phyloP scores from a whole-genome alignment of 345 rosid species.

The Theobroma cacao region DNA sequence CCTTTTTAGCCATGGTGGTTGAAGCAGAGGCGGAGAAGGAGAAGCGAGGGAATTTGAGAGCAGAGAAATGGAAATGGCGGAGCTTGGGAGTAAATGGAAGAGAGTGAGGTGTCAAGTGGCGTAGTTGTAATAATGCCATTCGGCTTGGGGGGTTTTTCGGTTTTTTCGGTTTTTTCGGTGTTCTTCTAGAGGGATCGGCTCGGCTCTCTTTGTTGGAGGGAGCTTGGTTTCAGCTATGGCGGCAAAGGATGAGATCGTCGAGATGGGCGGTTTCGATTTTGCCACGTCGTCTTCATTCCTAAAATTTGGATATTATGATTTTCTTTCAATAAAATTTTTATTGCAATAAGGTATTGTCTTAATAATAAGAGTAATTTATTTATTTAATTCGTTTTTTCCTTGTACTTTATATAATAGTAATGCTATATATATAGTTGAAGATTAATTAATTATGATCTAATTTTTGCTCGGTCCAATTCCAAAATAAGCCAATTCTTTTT shows the following conservation, averaged over 20 bases:
- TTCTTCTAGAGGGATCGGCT: slow-evolving; percentile 12
- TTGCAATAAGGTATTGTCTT: too few species aligned
- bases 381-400: too few species aligned
- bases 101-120: slow-evolving; percentile 27
- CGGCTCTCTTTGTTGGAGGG: neutral
- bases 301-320: neutral
- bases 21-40: slow-evolving; percentile 41
- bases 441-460: too few species aligned
- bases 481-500: too few species aligned
- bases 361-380: too few species aligned
- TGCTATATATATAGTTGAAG: too few species aligned
- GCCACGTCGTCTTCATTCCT: neutral
- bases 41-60: slow-evolving; percentile 23
- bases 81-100: neutral
- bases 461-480: too few species aligned
- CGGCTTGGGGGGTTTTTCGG: neutral
- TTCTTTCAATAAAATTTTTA: neutral
- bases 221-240: neutral
- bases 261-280: neutral
- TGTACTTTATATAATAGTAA: too few species aligned
- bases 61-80: slow-evolving; percentile 26
- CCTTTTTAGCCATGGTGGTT: slow-evolving; percentile 62
- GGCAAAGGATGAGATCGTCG: neutral
- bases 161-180: neutral
- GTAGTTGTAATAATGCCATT: slow-evolving; percentile 25